Evolutionary conservation across 306 rosid species (phyloP).

Genomic region (Begonia peltatifolia): DNA sequence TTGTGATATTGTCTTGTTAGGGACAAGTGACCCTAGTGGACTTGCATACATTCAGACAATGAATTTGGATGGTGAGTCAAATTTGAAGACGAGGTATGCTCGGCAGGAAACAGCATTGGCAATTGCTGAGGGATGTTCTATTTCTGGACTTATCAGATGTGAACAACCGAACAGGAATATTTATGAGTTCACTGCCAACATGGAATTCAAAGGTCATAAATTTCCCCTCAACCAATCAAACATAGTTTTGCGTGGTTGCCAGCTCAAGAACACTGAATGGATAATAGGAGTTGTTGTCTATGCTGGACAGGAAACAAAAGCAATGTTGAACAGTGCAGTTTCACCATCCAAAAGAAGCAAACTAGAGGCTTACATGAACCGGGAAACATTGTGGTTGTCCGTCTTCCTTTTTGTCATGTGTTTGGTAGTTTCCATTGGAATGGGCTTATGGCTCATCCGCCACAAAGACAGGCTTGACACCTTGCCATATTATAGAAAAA

Average conservation of each 20-base stretch:
- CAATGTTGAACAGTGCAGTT: conserved; percentile 90
- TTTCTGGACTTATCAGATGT: conserved; percentile 61
- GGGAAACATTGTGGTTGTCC: conserved; percentile 85
- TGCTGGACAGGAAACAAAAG: conserved; percentile 98
- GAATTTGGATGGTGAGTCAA: conserved; percentile 98
- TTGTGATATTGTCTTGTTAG: conserved; percentile 89
- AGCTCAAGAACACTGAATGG: conserved; percentile 95
- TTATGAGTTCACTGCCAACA: conserved; percentile 82
- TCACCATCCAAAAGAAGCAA: conserved; percentile 90
- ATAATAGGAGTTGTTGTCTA: conserved; percentile 89
- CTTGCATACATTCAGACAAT: conserved; percentile 92
- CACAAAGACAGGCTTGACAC: conserved; percentile 60
- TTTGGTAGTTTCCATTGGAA: conserved; percentile 74
- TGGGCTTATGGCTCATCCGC: conserved; percentile 69
- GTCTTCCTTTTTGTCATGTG: conserved; percentile 72
- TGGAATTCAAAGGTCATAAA: conserved; percentile 58
- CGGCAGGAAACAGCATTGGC: conserved; percentile 64
- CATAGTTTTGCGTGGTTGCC: conserved; percentile 93
- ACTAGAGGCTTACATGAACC: conserved; percentile 79
- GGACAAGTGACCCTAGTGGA: conserved; percentile 94
- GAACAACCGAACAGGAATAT: conserved; percentile 90
- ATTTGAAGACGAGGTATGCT: conserved; percentile 95
- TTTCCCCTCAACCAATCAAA: conserved; percentile 84
- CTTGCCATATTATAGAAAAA: conserved; percentile 78
- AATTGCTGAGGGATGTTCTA: conserved; percentile 35